Evolutionary conservation across 352 stramenopile species (phyloP), one percentile per base, ranked within the genome.

Genomic region (Phytophthora sansomeana): DNA sequence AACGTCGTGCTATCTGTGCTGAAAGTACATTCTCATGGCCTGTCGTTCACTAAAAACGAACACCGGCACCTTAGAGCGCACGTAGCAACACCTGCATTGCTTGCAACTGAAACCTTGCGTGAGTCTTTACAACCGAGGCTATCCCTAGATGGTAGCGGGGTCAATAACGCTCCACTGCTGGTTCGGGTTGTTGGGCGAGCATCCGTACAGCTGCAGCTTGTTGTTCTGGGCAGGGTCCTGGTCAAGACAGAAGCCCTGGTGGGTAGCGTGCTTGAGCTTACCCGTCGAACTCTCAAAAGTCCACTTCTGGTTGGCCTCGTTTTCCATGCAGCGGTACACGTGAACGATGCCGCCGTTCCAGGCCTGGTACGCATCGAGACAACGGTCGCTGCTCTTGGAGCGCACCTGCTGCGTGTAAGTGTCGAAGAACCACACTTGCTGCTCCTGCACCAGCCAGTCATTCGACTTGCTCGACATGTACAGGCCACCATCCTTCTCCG

Each of bases 341-440:
- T 85, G 81, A 17, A 91, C 84, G 17, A 65, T 77, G 16, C 77
- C 82, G 9, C 77, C 78, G 58, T 88, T 63, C 66, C 60, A 75
- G 1, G 17, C 29, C 48, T 92, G 63, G 59, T 85, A 88, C 8
- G 80, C 82, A 48, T 89, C 80, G 5, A 93, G 63, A 35, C 85
- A 93, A 6, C 78, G 76, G 55, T 90, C 80, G 46, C 74, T 90
- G 62, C 82, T 82, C 68, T 88, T 87, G 30, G 84, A 92, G 30
- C 83, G 83, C 29, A 93, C 69, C 29, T 78, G 67, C 36, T 77
- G 61, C 13, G 80, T 87, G 14, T 36, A 33, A 0, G 58, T 42
- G 46, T 93, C 81, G 32, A 84, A 91, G 77, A 81, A 92, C 81
- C 81, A 93, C 35, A 80, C 67, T 36, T 89, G 81, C 41, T 87